A percentile compares a stretch with the other conserved stretches of the same genome.
Evolutionary conservation across 2,329 filamentous ascomycete species (phyloP).

Genomic region (Phyllosticta ampelicida): DNA sequence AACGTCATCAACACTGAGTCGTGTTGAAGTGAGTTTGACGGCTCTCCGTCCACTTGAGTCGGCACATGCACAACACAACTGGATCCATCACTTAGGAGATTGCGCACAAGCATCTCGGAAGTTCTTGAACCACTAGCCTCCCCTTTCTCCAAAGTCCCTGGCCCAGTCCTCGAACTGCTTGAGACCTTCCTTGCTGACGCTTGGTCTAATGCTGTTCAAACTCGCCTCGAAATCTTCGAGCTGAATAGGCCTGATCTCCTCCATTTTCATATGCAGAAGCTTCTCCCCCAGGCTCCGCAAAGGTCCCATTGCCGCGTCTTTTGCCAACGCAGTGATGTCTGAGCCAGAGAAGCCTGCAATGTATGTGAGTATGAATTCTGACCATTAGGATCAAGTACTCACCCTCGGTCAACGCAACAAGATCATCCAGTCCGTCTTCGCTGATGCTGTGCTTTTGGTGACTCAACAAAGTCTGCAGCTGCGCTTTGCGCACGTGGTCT

Average conservation of each 20-base stretch:
- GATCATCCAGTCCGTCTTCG: conserved; percentile 56
- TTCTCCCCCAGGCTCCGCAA: conserved; percentile 82
- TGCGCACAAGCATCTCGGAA: background rate
- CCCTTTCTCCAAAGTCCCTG: conserved; percentile 80
- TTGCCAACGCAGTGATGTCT: conserved; percentile 91
- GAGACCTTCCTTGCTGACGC: conserved; percentile 74
- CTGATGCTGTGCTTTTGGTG: conserved; percentile 77
- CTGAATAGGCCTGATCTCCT: conserved; percentile 81
- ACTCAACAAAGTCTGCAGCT: conserved; percentile 67
- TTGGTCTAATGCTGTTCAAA: conserved; percentile 74
- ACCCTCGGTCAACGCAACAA: conserved; percentile 83
- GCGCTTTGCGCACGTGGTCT: conserved; percentile 64
- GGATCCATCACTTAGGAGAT: background rate
- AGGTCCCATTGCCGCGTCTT: conserved; percentile 96
- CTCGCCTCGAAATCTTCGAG: conserved; percentile 77
- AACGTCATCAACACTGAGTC: too few relatives aligned
- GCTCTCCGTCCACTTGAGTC: background rate
- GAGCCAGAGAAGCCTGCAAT: conserved; percentile 86
- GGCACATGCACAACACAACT: background rate
- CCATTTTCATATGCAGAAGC: conserved; percentile 81
- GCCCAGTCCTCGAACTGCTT: conserved; percentile 94
- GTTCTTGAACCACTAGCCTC: conserved; percentile 43
- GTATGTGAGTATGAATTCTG: background rate
- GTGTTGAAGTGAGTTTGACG: too few relatives aligned
- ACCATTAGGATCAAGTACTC: conserved; percentile 20